Base-by-base conservation (phyloP, 768 basidiomycete species). In the Lentinus tigrinus region DNA sequence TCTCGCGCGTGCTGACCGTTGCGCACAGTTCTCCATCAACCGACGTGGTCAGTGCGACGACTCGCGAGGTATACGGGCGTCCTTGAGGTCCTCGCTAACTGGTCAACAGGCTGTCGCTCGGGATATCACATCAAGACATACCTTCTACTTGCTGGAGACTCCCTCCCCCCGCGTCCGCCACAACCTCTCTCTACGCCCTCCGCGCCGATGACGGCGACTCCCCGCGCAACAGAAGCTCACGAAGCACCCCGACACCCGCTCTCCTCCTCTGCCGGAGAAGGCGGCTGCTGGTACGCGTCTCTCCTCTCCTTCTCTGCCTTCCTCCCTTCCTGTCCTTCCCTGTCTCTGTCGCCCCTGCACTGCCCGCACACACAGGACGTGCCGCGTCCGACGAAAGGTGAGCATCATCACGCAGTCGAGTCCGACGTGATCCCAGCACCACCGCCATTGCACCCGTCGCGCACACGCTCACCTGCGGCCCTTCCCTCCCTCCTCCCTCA, bases 301-400 rank as follows among this genome's bases (percentile, higher is more conserved):
- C 39, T 53, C n/a, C 34, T 10, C 26, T 14, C 17, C n/a, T n/a
- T n/a, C n/a, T n/a, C n/a, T n/a, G n/a, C n/a, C n/a, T n/a, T n/a
- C 46, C 19, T 27, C 47, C n/a, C 27, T 48, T 14, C 17, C 28
- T 27, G 28, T 19, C 47, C 56, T 39, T 51, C 43, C 61, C 49
- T 39, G 40, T 13, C 26, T 48, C 43, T 49, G 38, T 13, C 48
- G 27, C 39, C 13, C 49, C 28, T 47, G 44, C 52, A 52, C 39
- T 57, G 36, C 50, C 38, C 23, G 44, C 43, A 19, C 47, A 37
- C 57, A 44, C 61, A 93, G 91, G 91, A 93, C 91, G 51, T 93
- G 91, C 73, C 84, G 91, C 27, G 74, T 93, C 43, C 83, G 91
- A 61, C 81, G 91, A 76, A 93, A 92, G 79, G 90, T 91, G 65